A percentile compares a stretch with the other conserved stretches of the same genome.
Evolutionary conservation across 2,329 filamentous ascomycete genomes (phyloP).

Genomic region (Chrysoporthe cubensis): DNA sequence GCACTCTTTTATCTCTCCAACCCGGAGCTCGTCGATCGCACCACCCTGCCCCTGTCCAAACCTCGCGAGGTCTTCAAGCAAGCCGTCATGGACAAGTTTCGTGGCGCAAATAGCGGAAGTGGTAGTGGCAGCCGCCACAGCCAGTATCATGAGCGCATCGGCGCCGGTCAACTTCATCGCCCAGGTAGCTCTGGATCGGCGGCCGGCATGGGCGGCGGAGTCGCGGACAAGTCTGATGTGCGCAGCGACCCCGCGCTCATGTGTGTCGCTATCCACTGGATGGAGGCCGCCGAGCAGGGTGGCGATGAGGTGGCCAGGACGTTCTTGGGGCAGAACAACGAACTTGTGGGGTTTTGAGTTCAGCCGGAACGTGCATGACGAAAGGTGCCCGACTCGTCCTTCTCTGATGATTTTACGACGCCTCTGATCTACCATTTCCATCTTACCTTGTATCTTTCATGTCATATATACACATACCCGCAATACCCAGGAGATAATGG

Average conservation of each 20-base stretch:
- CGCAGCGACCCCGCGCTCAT: slow-evolving; percentile 84
- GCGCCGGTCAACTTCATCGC: slow-evolving; percentile 28
- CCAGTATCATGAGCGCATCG: slow-evolving; percentile 32
- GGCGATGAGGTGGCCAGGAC: slow-evolving; percentile 83
- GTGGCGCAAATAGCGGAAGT: slow-evolving; percentile 43
- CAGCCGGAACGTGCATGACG: background rate
- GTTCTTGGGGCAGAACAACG: slow-evolving; percentile 69
- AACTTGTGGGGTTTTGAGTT: slow-evolving; percentile 23
- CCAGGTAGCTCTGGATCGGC: slow-evolving; percentile 29
- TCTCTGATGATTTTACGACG: slow-evolving; percentile 6
- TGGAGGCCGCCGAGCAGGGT: slow-evolving; percentile 85
- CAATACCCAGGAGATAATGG: slow-evolving; percentile 18
- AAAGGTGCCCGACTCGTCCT: background rate
- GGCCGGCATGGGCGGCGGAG: slow-evolving; percentile 34
- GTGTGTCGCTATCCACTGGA: slow-evolving; percentile 97
- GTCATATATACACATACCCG: slow-evolving; percentile 22
- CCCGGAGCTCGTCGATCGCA: slow-evolving; percentile 79
- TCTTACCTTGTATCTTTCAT: slow-evolving; percentile 11
- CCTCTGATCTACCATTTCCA: slow-evolving; percentile 8
- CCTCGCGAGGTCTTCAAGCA: slow-evolving; percentile 90
- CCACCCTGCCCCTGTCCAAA: slow-evolving; percentile 81
- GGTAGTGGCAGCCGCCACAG: slow-evolving; percentile 39
- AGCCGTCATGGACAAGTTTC: slow-evolving; percentile 75
- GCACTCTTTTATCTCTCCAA: slow-evolving; percentile 92
- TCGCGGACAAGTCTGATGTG: slow-evolving; percentile 44